Conservation (phyloP, 2,329 filamentous ascomycete species). For the Arthroderma uncinatum region DNA sequence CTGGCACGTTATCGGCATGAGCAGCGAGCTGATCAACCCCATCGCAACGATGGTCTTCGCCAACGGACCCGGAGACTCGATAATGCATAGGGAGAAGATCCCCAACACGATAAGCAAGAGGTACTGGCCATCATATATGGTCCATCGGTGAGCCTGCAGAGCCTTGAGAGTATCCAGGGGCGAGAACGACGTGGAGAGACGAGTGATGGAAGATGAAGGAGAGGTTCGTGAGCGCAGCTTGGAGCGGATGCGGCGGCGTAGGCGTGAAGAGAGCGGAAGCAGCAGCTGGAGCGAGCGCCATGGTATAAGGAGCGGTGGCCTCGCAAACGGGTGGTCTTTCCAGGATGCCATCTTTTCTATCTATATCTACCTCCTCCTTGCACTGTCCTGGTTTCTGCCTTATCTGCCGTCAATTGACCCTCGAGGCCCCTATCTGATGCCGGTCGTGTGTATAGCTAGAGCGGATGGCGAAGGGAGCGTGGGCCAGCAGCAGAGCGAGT, state of each 20-base stretch:
- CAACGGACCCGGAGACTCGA: conserved; percentile 64
- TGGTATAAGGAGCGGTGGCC: conserved; percentile 37
- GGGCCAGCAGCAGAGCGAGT: neutral
- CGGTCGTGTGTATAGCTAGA: neutral
- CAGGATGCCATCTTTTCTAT: conserved; percentile 33
- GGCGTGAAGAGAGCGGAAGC: conserved; percentile 46
- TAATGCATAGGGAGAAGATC: conserved; percentile 74
- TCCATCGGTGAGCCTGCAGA: conserved; percentile 69
- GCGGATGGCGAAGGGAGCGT: neutral
- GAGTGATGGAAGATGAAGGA: conserved; percentile 60
- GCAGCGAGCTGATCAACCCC: conserved; percentile 55
- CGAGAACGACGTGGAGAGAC: conserved; percentile 71
- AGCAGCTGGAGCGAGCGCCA: conserved; percentile 41
- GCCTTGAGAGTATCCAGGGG: conserved; percentile 65
- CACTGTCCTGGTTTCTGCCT: conserved; percentile 22
- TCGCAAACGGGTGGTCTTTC: conserved; percentile 38
- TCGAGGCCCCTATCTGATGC: neutral
- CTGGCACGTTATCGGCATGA: conserved; percentile 76
- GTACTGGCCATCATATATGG: conserved; percentile 75
- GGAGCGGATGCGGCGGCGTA: conserved; percentile 57
- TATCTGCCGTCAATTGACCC: neutral
- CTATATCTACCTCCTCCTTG: conserved; percentile 10
- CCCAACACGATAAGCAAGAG: conserved; percentile 59
- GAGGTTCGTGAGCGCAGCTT: conserved; percentile 56
- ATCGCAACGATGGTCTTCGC: conserved; percentile 63